Conservation (phyloP, 495 filamentous ascomycete species). For the Aspergillus indologenus region DNA sequence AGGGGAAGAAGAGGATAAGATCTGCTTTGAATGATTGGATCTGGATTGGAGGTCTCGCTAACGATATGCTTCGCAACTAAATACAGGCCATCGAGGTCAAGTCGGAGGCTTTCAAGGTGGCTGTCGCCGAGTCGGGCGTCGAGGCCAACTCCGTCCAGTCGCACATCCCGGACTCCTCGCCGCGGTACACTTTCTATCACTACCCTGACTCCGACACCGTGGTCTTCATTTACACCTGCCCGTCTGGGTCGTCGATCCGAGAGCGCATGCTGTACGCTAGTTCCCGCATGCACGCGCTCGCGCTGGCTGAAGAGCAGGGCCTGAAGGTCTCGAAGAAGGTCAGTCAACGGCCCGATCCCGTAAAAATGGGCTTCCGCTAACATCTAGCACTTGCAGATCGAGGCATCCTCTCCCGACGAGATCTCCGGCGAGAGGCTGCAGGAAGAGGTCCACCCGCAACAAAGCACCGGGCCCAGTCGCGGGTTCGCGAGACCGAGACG, state of each 20-base stretch:
- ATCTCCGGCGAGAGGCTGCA: conserved; percentile 67
- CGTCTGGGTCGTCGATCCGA: conserved; percentile 74
- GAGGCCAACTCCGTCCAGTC: conserved; percentile 50
- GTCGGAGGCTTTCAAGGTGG: conserved; percentile 76
- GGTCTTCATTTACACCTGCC: conserved; percentile 94
- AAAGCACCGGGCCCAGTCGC: conserved; percentile 57
- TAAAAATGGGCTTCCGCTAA: conserved; percentile 2
- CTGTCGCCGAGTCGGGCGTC: conserved; percentile 49
- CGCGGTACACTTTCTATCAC: conserved; percentile 88
- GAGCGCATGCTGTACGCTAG: conserved; percentile 94
- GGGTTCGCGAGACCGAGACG: conserved; percentile 88
- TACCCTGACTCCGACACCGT: conserved; percentile 63
- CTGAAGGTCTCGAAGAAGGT: conserved; percentile 74
- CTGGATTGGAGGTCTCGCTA: conserved; percentile 25
- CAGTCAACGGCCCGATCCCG: background rate
- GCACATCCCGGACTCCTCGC: conserved; percentile 74
- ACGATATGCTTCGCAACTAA: conserved; percentile 13
- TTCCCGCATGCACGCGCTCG: conserved; percentile 68
- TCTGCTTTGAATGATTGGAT: conserved; percentile 4
- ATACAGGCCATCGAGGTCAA: conserved; percentile 57
- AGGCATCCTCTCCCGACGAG: conserved; percentile 71
- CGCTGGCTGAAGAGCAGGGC: conserved; percentile 66
- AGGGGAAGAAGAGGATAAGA: background rate
- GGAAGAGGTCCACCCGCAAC: conserved; percentile 73
- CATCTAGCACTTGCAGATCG: conserved; percentile 43